Conservation (phyloP, 345 rosid species). For the Raphanus raphanistrum region DNA sequence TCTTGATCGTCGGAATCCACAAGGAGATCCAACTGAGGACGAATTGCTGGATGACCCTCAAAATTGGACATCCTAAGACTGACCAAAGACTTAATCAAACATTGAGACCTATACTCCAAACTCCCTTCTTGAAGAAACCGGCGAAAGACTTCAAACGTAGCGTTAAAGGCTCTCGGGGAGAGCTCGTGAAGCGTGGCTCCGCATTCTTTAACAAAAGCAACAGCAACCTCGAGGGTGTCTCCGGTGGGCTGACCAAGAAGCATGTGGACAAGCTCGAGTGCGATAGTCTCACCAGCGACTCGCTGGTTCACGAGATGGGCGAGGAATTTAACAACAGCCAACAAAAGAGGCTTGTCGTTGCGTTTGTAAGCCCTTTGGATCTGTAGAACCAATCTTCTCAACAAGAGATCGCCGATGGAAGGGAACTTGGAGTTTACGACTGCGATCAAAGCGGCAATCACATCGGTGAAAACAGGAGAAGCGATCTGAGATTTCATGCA, state of each 20-base stretch:
- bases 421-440: conserved; percentile 67
- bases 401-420: conserved; percentile 57
- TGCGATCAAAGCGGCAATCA: conserved; percentile 57
- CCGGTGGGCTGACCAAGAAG: conserved; percentile 65
- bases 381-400: conserved; percentile 62
- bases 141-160: background rate
- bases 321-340: conserved; percentile 65
- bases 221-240: conserved; percentile 82
- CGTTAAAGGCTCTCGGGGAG: background rate
- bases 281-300: conserved; percentile 53
- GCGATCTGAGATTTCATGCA: conserved; percentile 82
- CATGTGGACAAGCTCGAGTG: conserved; percentile 58
- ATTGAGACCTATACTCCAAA: conserved; percentile 64
- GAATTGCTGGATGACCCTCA: conserved; percentile 58
- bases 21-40: conserved; percentile 62
- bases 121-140: conserved; percentile 71
- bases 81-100: conserved; percentile 62
- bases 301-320: conserved; percentile 42
- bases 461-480: conserved; percentile 63
- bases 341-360: conserved; percentile 64
- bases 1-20: conserved; percentile 44
- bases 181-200: background rate
- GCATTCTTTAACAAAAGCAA: conserved; percentile 64
- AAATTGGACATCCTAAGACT: conserved; percentile 54
- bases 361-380: conserved; percentile 61